These are phyloP conservation scores for Stagonosporopsis cucurbitacearum DNA, from an alignment of 2,329 filamentous ascomycete genomes.

Conservation along the genomic window DNA sequence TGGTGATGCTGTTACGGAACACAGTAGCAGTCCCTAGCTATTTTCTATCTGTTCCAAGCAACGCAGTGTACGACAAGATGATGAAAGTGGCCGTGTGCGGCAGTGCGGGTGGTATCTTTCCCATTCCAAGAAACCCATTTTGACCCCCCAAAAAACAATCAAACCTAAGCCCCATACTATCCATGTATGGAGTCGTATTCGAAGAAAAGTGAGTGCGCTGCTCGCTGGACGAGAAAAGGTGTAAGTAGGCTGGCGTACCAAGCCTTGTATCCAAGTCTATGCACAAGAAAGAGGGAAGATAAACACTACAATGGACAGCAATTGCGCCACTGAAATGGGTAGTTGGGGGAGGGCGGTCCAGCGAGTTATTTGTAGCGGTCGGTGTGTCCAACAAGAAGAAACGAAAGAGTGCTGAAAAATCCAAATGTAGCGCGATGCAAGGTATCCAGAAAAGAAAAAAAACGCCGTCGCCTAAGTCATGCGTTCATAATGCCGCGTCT, in stretches of 20 bases:
- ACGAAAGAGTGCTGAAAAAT: constrained; percentile 16
- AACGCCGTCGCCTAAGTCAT: constrained; percentile 26
- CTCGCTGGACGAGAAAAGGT: constrained; percentile 3
- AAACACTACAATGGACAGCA: constrained; percentile 3
- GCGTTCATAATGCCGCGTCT: constrained; percentile 20
- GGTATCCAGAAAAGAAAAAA: constrained; percentile 14
- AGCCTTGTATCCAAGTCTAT: constrained; percentile 14
- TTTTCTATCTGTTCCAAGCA: neutral
- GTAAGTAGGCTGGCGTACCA: constrained; percentile 8
- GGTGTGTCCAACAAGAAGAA: constrained; percentile 1
- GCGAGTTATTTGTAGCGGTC: constrained; percentile 1
- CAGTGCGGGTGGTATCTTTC: constrained; percentile 15
- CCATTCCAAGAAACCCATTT: constrained; percentile 6
- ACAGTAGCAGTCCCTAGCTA: constrained; percentile 6
- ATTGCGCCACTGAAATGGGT: neutral
- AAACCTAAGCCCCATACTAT: constrained; percentile 6
- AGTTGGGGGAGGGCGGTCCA: constrained; percentile 3
- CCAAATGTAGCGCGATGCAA: constrained; percentile 11
- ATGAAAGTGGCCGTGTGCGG: constrained; percentile 7
- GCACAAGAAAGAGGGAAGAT: constrained; percentile 7
- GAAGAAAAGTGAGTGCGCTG: neutral
- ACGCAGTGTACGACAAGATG: neutral
- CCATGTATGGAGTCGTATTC: neutral
- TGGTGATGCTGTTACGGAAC: constrained; percentile 6
- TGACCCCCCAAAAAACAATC: constrained; percentile 12